Evolutionary conservation across 192 early-diverging fungal species (phyloP).

Genomic region (Spinellus fusiger): DNA sequence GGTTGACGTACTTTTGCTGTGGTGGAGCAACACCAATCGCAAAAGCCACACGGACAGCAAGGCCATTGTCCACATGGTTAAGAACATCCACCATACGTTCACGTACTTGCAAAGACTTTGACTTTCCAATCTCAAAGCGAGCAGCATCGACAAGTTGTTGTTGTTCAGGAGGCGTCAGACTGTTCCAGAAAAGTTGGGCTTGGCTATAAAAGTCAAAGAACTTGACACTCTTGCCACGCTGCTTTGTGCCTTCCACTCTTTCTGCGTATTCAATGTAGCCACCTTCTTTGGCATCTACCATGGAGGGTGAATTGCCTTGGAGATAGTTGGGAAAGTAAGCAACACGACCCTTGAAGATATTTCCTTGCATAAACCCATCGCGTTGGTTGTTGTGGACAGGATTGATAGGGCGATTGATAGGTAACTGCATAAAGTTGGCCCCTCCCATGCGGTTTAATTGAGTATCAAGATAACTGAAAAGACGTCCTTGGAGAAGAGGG

Average conservation of each 20-base stretch:
- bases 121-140: slow-evolving; percentile 31
- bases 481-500: slow-evolving; percentile 41
- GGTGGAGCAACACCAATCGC: not conserved
- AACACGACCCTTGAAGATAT: slow-evolving; percentile 20
- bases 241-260: slow-evolving; percentile 14
- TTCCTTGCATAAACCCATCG: slow-evolving; percentile 30
- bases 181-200: slow-evolving; percentile 35
- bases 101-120: slow-evolving; percentile 4
- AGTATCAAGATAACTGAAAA: slow-evolving; percentile 43
- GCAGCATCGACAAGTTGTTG: slow-evolving; percentile 30
- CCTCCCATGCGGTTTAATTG: slow-evolving; percentile 35
- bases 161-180: slow-evolving; percentile 19
- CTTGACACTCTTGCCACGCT: slow-evolving; percentile 4
- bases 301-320: slow-evolving; percentile 1
- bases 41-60: slow-evolving; percentile 16
- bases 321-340: slow-evolving; percentile 25
- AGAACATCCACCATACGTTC: slow-evolving; percentile 12
- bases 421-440: slow-evolving; percentile 36
- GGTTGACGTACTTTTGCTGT: not conserved
- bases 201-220: slow-evolving; percentile 24
- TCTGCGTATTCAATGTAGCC: slow-evolving; percentile 19
- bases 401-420: slow-evolving; percentile 38
- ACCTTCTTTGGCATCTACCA: slow-evolving; percentile 8
- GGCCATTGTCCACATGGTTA: slow-evolving; percentile 16
- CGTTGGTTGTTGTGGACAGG: slow-evolving; percentile 39